A percentile compares a stretch with the other conserved stretches of the same genome.
phyloP scores from a whole-genome alignment of 495 filamentous ascomycete species.

The Penicillium flavigenum region DNA sequence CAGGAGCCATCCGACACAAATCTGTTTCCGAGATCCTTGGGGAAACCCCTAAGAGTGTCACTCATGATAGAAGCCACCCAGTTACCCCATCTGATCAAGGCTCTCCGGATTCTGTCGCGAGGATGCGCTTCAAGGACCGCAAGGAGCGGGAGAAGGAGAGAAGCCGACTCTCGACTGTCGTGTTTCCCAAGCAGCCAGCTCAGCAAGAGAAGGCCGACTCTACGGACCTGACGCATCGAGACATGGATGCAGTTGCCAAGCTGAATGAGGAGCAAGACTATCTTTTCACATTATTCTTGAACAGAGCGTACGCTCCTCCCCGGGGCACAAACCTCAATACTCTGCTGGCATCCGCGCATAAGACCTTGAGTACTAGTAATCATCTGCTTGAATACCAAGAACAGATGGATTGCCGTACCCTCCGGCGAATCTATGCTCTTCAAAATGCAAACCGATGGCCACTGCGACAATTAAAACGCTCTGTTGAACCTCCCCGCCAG shows the following conservation, averaged over 20 bases:
- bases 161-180: constrained; percentile 71
- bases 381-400: constrained; percentile 75
- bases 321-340: constrained; percentile 63
- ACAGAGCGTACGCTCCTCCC: constrained; percentile 60
- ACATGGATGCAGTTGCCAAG: constrained; percentile 48
- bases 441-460: constrained; percentile 90
- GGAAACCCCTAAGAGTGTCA: constrained; percentile 52
- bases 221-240: constrained; percentile 39
- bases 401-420: constrained; percentile 75
- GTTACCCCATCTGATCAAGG: constrained; percentile 34
- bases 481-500: constrained; percentile 71
- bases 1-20: constrained; percentile 67
- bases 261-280: constrained; percentile 68
- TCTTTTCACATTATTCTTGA: constrained; percentile 74
- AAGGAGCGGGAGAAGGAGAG: constrained; percentile 62
- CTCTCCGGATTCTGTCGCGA: constrained; percentile 46
- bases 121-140: constrained; percentile 52
- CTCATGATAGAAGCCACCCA: constrained; percentile 34
- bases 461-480: constrained; percentile 77
- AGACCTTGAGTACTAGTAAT: constrained; percentile 77
- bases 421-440: constrained; percentile 81
- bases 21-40: constrained; percentile 72
- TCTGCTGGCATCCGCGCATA: constrained; percentile 71
- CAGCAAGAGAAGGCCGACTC: constrained; percentile 41
- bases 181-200: constrained; percentile 65